These are phyloP conservation scores for Jackrogersella multiformis DNA, from an alignment of 495 filamentous ascomycete genomes.

Conservation along the genomic window DNA sequence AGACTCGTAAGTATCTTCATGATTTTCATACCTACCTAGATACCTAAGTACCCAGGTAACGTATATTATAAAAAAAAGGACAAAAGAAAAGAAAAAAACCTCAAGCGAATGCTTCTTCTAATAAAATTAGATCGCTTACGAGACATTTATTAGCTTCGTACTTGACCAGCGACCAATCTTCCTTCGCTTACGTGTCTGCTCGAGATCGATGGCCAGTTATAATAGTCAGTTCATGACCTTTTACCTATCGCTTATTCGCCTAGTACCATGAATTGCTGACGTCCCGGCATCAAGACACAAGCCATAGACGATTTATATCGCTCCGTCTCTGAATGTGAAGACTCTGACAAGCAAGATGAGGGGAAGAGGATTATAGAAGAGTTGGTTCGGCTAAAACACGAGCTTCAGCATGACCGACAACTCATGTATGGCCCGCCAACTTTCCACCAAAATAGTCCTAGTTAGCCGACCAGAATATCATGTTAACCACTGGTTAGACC, in stretches of 20 bases:
- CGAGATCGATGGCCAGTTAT: slow-evolving; percentile 93
- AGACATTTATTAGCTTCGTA: slow-evolving; percentile 68
- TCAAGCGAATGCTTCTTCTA: background rate
- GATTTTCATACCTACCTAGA: background rate
- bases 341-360: slow-evolving; percentile 73
- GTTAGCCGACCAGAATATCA: background rate
- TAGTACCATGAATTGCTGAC: slow-evolving; percentile 2
- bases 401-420: slow-evolving; percentile 87
- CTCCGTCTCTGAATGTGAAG: slow-evolving; percentile 67
- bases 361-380: slow-evolving; percentile 86
- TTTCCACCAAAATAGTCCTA: background rate
- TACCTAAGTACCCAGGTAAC: too few species aligned
- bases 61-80: too few species aligned
- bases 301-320: slow-evolving; percentile 94
- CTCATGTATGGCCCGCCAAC: slow-evolving; percentile 68
- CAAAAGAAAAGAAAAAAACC: background rate
- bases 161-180: slow-evolving; percentile 79
- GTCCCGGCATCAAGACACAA: slow-evolving; percentile 70
- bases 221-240: slow-evolving; percentile 63
- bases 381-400: slow-evolving; percentile 88
- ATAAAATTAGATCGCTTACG: slow-evolving; percentile 3
- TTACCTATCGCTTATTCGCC: background rate
- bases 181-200: slow-evolving; percentile 85
- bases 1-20: slow-evolving; percentile 61
- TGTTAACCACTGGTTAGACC: slow-evolving; percentile 62